Evolutionary conservation across 1,139 yeast genomes (phyloP), one percentile per base, ranked within the genome.

Genomic region (Blastobotrys indianensis): DNA sequence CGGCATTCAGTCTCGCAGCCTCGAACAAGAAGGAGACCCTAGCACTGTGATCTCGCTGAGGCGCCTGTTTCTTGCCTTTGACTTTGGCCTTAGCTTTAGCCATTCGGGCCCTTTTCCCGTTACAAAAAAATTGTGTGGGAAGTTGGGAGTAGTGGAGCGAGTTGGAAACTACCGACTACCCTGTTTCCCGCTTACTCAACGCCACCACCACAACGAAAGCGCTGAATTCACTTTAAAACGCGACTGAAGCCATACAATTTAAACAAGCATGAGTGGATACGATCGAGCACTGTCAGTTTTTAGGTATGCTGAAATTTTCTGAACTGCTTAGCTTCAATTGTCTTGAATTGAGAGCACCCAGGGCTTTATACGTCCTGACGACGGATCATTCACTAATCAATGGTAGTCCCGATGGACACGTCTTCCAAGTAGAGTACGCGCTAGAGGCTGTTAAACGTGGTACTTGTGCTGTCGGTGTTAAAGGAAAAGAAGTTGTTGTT

Each of bases 401-500:
- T 37, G 42, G 33, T 59, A 85, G 94, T 65, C 99, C 99, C 53
- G 98, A 92, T 71, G 99, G 99, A 54, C 97, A 92, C 66, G 96
- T 90, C 65, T 92, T 92, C 74, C 97, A 92, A 76, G 98, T 94
- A 39, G 98, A 92, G 69, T 92, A 92, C 62, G 99, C 98, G 28
- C 77, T 85, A 36, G 99, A 92, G 67, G 99, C 99, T 1, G 99
- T 92, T 45, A 92, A 92, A 66, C 79, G 97, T 69, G 99, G 98
- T 52, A 92, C 98, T 1, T 87, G 96, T 64, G 96, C 97, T 3
- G 96, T 92, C 37, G 98, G 97, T 39, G 92, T 92, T 51, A 90
- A 90, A 64, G 98, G 98, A 46, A 76, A 77, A 57, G 83, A 82
- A 52, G 79, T 82, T 50, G 97, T 92, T 12, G 96, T 92, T 12